phyloP scores from a whole-genome alignment of 164 flowering plant species.

The Berberis vulgaris region DNA sequence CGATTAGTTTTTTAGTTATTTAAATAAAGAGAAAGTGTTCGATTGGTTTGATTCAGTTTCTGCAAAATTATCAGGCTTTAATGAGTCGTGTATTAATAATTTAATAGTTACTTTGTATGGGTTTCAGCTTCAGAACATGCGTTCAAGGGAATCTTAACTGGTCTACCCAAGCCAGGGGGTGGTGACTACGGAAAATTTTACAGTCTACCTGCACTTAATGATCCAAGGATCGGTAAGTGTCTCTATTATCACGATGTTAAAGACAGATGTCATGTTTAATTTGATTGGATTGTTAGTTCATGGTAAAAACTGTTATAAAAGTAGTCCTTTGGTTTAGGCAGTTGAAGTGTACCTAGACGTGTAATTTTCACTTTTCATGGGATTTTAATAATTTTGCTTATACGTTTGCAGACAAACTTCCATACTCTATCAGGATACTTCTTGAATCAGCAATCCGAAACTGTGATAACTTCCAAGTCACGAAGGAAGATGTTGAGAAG shows the following conservation, averaged over 20 bases:
- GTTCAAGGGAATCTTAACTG: slow-evolving; percentile 20
- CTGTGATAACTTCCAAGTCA: slow-evolving; percentile 93
- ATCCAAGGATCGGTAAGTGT: slow-evolving; percentile 61
- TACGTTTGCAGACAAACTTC: slow-evolving; percentile 56
- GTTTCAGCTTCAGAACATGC: not conserved
- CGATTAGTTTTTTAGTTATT: too few relatives aligned
- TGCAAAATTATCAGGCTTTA: too few relatives aligned
- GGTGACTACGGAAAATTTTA: slow-evolving; percentile 84
- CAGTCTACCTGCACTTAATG: slow-evolving; percentile 81
- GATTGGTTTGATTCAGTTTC: too few relatives aligned
- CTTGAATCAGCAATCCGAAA: slow-evolving; percentile 89
- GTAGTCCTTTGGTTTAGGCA: too few relatives aligned
- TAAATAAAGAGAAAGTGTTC: too few relatives aligned
- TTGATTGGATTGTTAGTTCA: not conserved
- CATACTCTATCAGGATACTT: slow-evolving; percentile 74
- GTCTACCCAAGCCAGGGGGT: slow-evolving; percentile 35
- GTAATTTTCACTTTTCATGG: not conserved
- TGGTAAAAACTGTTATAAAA: too few relatives aligned
- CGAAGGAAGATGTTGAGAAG: slow-evolving; percentile 80
- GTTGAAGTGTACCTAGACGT: too few relatives aligned
- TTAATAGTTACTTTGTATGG: too few relatives aligned
- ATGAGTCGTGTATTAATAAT: too few relatives aligned
- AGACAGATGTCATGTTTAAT: not conserved
- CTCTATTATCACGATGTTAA: not conserved
- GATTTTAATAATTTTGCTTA: not conserved